Conservation (phyloP, 2,329 filamentous ascomycete genomes). For the Verticillium tricorpus region DNA sequence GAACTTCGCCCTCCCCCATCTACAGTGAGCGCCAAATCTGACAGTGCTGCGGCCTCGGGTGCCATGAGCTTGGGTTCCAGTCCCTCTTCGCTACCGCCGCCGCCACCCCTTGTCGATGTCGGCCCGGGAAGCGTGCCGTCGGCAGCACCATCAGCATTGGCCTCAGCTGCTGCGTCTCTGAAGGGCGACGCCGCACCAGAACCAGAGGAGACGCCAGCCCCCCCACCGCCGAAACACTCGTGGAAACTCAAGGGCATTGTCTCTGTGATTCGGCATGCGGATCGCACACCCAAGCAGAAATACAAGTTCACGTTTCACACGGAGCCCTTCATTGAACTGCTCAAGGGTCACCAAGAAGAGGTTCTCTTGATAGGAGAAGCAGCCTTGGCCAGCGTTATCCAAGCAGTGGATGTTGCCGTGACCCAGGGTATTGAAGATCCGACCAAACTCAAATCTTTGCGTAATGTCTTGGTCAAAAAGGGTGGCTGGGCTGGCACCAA, state of each 20-base stretch:
- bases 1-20: conserved; percentile 9
- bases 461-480: conserved; percentile 87
- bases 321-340: conserved; percentile 87
- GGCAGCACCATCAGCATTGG: conserved; percentile 31
- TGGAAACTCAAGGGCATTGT: conserved; percentile 99
- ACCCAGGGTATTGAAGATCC: conserved; percentile 76
- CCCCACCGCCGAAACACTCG: conserved; percentile 78
- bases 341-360: conserved; percentile 95
- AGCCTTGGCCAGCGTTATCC: conserved; percentile 80
- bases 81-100: conserved; percentile 26
- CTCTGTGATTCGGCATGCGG: conserved; percentile 91
- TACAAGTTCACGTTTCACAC: conserved; percentile 99
- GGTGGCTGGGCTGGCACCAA: conserved; percentile 93
- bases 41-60: conserved; percentile 25
- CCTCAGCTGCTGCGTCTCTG: conserved; percentile 32
- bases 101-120: conserved; percentile 15
- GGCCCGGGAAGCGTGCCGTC: conserved; percentile 23
- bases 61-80: conserved; percentile 30
- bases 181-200: conserved; percentile 24
- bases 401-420: conserved; percentile 80
- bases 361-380: conserved; percentile 90
- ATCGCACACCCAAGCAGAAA: conserved; percentile 97
- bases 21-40: conserved; percentile 25
- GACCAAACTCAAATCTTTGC: conserved; percentile 78
- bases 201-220: conserved; percentile 45